phyloP scores from a whole-genome alignment of 108 stramenopile species.

The Heterococcus sp. region DNA sequence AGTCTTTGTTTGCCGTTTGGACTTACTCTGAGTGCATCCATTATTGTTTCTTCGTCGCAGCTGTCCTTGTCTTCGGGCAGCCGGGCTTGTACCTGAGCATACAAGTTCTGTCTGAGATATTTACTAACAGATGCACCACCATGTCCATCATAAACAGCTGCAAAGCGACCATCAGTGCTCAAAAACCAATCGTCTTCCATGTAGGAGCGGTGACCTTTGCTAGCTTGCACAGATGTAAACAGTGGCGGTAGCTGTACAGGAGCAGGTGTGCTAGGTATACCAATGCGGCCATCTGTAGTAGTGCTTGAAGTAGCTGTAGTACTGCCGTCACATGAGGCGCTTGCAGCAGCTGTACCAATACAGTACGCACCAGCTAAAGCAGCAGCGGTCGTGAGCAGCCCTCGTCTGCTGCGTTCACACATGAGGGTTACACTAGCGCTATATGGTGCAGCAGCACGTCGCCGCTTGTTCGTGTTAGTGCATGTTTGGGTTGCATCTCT shows the following conservation, averaged over 20 bases:
- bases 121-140: slow-evolving; percentile 29
- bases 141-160: slow-evolving; percentile 43
- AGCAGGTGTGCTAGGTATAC: not conserved
- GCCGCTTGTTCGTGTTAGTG: too few species aligned
- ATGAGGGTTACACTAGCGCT: too few species aligned
- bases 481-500: too few species aligned
- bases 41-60: slow-evolving; percentile 1
- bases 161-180: slow-evolving; percentile 16
- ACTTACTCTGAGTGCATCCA: slow-evolving; percentile 3
- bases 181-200: slow-evolving; percentile 47
- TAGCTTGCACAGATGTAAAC: not conserved
- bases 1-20: not conserved
- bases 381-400: not conserved
- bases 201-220: slow-evolving; percentile 33
- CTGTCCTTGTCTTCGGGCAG: slow-evolving; percentile 6
- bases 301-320: not conserved
- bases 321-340: not conserved
- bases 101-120: slow-evolving; percentile 31
- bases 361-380: not conserved
- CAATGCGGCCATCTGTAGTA: not conserved
- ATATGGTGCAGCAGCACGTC: not conserved
- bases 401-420: too few species aligned
- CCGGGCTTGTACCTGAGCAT: slow-evolving; percentile 27
- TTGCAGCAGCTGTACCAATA: not conserved
- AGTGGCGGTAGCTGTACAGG: not conserved